Base-by-base conservation (phyloP, 2,329 filamentous ascomycete species). In the Decorospora gaudefroyi region DNA sequence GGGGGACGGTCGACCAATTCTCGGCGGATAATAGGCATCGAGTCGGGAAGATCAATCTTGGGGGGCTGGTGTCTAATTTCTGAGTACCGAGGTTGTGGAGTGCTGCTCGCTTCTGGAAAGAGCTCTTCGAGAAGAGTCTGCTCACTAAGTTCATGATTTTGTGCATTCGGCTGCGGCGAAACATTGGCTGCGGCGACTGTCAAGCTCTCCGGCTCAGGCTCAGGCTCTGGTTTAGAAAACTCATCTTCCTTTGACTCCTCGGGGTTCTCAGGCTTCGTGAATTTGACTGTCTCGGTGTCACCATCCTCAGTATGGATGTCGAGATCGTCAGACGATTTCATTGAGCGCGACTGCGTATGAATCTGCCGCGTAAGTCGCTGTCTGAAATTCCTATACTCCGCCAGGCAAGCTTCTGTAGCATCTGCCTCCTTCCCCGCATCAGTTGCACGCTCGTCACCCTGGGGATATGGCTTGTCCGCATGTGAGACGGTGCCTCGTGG, bases 101-200 rank as follows among this genome's bases (percentile, higher is more conserved):
- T 46, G 17, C 40, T 52, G 39, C 34, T 60, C 16, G 56, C 74
- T 53, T 80, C 77, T 4, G 81, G 80, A 53, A 83, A 83, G 1
- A 84, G 73, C 53, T 80, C 75, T 38, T 75, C 72, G 4, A 76
- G 61, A 34, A 77, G 64, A 4, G 74, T 72, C 19, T 64, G 66
- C 36, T 67, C 59, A 30, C 46, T 62, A 27, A 42, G 16, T 32
- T 44, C 52, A 8, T 33, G 36, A 2, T 25, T 38, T 18, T 16
- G 32, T 12, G 29, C 25, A 16, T 37, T 25, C 29, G 39, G 27
- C 37, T 42, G 44, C n/a, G 42, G n/a, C 10, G 25, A 23, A 6
- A 18, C 6, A 13, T n/a, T 17, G 12, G 18, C n/a, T 5, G 19
- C 15, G 27, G 13, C 12, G 12, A 16, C n/a, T 15, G 32, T 16